These are phyloP conservation scores for Cladosporium sp. DNA, from an alignment of 2,329 filamentous ascomycete species.

Conservation along the genomic window DNA sequence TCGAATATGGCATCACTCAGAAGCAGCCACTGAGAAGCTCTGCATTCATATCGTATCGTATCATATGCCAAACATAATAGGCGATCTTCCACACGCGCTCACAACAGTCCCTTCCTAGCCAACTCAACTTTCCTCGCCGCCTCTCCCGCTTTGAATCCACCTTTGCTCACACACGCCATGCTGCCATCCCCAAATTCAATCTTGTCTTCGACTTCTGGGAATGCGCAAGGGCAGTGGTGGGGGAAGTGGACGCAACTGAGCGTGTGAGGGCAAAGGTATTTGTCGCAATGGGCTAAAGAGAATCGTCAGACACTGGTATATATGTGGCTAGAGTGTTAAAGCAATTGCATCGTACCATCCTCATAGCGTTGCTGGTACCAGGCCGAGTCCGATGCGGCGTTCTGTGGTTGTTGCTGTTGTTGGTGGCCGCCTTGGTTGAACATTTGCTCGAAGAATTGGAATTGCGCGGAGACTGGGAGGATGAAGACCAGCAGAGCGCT, in stretches of 20 bases:
- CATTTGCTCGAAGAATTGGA: conserved; percentile 98
- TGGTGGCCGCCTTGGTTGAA: conserved; percentile 59
- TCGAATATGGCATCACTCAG: not conserved
- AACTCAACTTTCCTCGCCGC: conserved; percentile 72
- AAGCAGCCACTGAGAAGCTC: not conserved
- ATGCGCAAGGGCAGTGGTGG: conserved; percentile 93
- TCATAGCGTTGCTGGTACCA: conserved; percentile 73
- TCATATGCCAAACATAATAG: not conserved
- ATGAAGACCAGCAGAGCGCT: conserved; percentile 55
- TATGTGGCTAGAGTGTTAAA: not conserved
- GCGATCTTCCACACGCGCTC: conserved; percentile 13
- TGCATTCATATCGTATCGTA: conserved; percentile 4
- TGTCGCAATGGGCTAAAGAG: conserved; percentile 70
- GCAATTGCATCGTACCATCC: conserved; percentile 47
- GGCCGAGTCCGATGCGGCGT: conserved; percentile 76
- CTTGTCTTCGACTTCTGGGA: conserved; percentile 61
- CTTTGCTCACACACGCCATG: conserved; percentile 69
- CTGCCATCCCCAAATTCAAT: conserved; percentile 68
- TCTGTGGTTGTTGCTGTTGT: conserved; percentile 62
- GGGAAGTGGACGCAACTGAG: conserved; percentile 94
- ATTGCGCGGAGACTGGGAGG: conserved; percentile 66
- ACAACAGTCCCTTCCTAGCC: conserved; percentile 73
- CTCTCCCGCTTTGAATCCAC: conserved; percentile 69
- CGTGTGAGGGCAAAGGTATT: conserved; percentile 92
- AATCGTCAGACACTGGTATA: not conserved